Base-by-base conservation (phyloP, 805 yeast species). In the Osmozyma mogii region DNA sequence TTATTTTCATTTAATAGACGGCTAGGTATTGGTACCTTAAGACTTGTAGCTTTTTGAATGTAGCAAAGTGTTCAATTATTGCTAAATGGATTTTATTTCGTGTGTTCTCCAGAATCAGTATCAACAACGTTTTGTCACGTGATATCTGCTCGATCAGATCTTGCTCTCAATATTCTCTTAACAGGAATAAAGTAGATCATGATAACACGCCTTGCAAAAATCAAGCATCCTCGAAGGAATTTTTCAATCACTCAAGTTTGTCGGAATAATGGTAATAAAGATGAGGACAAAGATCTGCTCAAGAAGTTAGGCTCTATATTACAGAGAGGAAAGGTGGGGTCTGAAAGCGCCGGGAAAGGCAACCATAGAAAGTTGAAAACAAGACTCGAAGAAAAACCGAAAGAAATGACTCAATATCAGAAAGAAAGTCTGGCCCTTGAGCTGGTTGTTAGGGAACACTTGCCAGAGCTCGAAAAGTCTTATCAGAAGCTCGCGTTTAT, bases 401-500 rank as follows among this genome's bases (percentile, higher is more conserved):
- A 8, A 18, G 21, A 18, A 18, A 18, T 10, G 9, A 18, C 21
- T 10, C 21, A 10, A 18, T 10, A 9, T 13, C n/a, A 25, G 20
- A 17, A 7, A 14, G 21, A 8, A 9, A 7, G 18, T 4, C 32
- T 24, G 28, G 24, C 25, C 13, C 18, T 29, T 12, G 32, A 29
- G 9, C 17, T 16, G 5, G 27, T 17, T 5, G 29, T 15, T 22
- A 16, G 28, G 22, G 22, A 28, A 8, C 13, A 25, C 25, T 14
- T 13, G 11, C 32, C 38, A 28, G 42, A 40, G 24, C 40, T 46
- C 19, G 36, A 44, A 25, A 43, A 48, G 22, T 29, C 44, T 15
- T 58, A 53, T 28, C 57, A 50, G 13, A 48, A 47, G 22, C 40
- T 56, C 9, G 53, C 58, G 8, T 54, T 48, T 37, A 60, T 61